Conservation (phyloP, 2,329 filamentous ascomycete genomes). For the Xylaria sp. region DNA sequence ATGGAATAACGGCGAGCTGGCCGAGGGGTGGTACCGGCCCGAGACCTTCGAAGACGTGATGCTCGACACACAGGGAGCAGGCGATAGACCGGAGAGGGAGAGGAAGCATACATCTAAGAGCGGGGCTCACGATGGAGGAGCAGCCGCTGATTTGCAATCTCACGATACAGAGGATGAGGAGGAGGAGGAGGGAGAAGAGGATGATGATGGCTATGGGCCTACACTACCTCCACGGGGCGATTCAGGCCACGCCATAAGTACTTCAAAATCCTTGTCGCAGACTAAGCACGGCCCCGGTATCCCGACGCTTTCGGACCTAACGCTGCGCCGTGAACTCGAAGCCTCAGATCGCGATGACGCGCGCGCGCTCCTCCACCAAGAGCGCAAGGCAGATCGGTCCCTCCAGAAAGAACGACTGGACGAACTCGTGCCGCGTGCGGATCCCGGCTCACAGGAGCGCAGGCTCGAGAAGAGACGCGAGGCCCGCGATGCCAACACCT, state of each 20-base stretch:
- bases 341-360: constrained; percentile 59
- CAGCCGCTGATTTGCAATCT: background rate
- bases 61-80: constrained; percentile 6
- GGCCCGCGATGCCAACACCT: constrained; percentile 75
- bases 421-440: constrained; percentile 83
- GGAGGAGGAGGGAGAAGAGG: constrained; percentile 49
- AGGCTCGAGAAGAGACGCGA: constrained; percentile 86
- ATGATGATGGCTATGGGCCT: constrained; percentile 69
- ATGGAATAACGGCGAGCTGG: constrained; percentile 91
- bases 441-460: constrained; percentile 83
- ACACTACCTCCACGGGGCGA: constrained; percentile 44
- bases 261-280: constrained; percentile 33
- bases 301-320: constrained; percentile 78
- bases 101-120: background rate
- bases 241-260: constrained; percentile 25
- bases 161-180: constrained; percentile 33
- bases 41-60: constrained; percentile 64
- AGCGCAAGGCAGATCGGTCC: constrained; percentile 71
- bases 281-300: constrained; percentile 65
- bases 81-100: background rate
- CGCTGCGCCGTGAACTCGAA: constrained; percentile 63
- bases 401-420: constrained; percentile 78
- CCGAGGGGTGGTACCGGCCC: constrained; percentile 93
- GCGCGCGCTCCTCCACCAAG: constrained; percentile 64
- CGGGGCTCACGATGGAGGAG: background rate